phyloP scores from a whole-genome alignment of 2,329 filamentous ascomycete genomes.

The Colletotrichum sp. region DNA sequence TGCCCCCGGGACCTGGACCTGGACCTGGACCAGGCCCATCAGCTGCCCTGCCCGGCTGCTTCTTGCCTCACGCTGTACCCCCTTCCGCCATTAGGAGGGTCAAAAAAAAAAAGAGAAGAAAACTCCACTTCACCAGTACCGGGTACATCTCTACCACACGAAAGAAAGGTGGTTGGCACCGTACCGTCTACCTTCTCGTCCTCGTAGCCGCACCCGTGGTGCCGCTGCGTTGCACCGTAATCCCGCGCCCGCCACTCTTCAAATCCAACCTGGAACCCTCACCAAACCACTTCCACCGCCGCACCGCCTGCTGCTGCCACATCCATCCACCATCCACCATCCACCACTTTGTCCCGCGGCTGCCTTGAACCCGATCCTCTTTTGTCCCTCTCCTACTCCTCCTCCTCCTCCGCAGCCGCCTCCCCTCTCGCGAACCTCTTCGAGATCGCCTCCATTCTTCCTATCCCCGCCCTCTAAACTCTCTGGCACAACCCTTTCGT shows the following conservation, averaged over 20 bases:
- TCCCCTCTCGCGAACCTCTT: background rate
- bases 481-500: background rate
- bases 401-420: background rate
- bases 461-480: background rate
- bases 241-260: slow-evolving; percentile 10
- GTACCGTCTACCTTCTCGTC: background rate
- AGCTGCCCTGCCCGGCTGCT: background rate
- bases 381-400: background rate
- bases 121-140: background rate
- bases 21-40: background rate
- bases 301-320: background rate
- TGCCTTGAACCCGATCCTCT: background rate
- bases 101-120: background rate
- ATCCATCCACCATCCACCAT: background rate
- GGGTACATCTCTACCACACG: background rate
- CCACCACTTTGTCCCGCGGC: background rate
- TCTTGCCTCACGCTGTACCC: background rate
- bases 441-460: background rate
- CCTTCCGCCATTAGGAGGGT: background rate
- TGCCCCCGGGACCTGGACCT: background rate
- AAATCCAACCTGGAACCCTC: slow-evolving; percentile 11
- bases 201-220: background rate
- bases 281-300: background rate
- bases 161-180: background rate
- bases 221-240: background rate